Evolutionary conservation across 768 basidiomycete genomes (phyloP).

Genomic region (Exsudoporus frostii): DNA sequence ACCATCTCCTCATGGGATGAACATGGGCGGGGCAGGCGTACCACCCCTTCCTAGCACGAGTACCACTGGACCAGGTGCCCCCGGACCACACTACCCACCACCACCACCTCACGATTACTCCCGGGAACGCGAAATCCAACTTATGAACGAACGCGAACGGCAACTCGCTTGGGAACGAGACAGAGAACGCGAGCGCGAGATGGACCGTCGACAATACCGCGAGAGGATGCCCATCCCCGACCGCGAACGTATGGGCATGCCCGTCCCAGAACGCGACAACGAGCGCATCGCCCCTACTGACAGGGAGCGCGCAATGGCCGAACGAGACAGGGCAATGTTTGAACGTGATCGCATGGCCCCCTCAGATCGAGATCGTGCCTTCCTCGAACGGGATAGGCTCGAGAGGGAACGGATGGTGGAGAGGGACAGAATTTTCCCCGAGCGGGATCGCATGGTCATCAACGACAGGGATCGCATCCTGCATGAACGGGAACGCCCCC

Average conservation of each 20-base stretch:
- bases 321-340: conserved; percentile 20
- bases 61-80: conserved; percentile 19
- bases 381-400: conserved; percentile 21
- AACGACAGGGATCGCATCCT: conserved; percentile 24
- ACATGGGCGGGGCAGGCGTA: conserved; percentile 4
- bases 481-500: conserved; percentile 22
- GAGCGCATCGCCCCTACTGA: conserved; percentile 18
- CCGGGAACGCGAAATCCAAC: conserved; percentile 24
- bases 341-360: conserved; percentile 25
- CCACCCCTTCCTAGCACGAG: conserved; percentile 3
- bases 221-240: conserved; percentile 22
- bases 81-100: conserved; percentile 17
- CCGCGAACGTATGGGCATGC: conserved; percentile 20
- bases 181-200: conserved; percentile 24
- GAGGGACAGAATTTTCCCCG: conserved; percentile 20
- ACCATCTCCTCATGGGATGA: conserved; percentile 23
- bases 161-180: conserved; percentile 29
- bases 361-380: conserved; percentile 21
- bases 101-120: conserved; percentile 21
- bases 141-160: conserved; percentile 23
- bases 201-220: conserved; percentile 28
- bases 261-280: conserved; percentile 21
- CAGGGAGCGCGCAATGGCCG: conserved; percentile 21
- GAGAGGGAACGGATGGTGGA: conserved; percentile 23
- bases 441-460: conserved; percentile 24